Base-by-base conservation (phyloP, 2,329 filamentous ascomycete species). In the Diaporthe vaccinii region DNA sequence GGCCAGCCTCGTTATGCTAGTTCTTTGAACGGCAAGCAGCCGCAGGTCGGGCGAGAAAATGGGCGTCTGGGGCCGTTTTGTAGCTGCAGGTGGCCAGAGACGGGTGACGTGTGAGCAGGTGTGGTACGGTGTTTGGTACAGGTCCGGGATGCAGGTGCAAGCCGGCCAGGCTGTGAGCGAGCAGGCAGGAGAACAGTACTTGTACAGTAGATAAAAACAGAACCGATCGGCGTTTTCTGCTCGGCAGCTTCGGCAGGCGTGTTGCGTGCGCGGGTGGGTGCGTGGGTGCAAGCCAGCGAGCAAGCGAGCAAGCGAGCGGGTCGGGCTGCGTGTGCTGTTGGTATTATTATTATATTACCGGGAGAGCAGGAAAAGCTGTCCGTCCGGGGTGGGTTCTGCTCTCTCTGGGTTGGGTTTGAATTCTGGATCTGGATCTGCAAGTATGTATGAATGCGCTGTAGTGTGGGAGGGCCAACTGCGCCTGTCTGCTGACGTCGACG, bases 401-500 rank as follows among this genome's bases (percentile, higher is more conserved):
- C 28, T 28, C 7, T 20, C n/a, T 34, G 61, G 61, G 61, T 51
- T 46, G 69, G 44, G 28, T 73, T 44, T 51, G 34, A 36, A 62
- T n/a, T 55, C 57, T 65, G 44, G 58, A 53, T 44, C 46, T 62
- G 58, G 58, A 36, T 59, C 49, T 71, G 53, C 22, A 39, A 4
- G 34, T 25, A 8, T 44, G n/a, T 25, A 41, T 17, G 58, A 41
- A 44, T 44, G 36, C 14, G 44, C 8, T 17, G 41, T 8, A 17
- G 25, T n/a, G 17, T 25, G 44, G n/a, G 44, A 51, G 46, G 39
- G 46, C 70, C 65, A 62, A 62, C 34, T 74, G 73, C 57, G 67
- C 44, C 73, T 72, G 57, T 72, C 67, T 53, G 68, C 73, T 75
- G 73, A 75, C 73, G 73, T 75, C 67, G 73, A 58, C 39, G 17